Conservation (phyloP, 2,329 filamentous ascomycete species). For the Pseudogymnoascus sp. region DNA sequence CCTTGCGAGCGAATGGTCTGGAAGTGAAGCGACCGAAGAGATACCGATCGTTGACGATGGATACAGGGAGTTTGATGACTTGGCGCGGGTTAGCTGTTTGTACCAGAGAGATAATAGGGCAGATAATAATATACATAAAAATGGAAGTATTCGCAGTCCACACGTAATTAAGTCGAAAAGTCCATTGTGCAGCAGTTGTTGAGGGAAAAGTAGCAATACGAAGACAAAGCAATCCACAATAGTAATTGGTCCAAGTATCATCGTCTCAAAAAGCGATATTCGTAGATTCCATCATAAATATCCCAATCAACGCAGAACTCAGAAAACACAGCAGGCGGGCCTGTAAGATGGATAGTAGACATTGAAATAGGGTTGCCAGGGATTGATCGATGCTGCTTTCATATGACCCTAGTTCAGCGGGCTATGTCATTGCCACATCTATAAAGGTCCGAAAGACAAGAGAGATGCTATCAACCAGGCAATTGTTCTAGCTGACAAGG, state of each 20-base stretch:
- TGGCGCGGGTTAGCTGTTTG: constrained; percentile 7
- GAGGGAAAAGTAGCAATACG: constrained; percentile 61
- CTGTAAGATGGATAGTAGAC: not conserved
- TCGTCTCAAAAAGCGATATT: constrained; percentile 29
- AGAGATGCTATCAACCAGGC: not conserved
- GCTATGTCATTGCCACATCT: not conserved
- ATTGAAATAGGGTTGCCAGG: not conserved
- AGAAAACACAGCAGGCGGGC: not conserved
- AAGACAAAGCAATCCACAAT: constrained; percentile 71
- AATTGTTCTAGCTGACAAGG: not conserved
- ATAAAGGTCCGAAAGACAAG: not conserved
- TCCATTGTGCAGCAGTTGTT: constrained; percentile 63
- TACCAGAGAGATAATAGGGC: not conserved
- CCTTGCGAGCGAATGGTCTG: constrained; percentile 58
- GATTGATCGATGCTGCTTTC: not conserved
- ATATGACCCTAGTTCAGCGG: not conserved
- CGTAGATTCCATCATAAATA: not conserved
- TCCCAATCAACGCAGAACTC: not conserved
- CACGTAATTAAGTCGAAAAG: constrained; percentile 51
- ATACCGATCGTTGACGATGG: constrained; percentile 52
- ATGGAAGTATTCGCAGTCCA: constrained; percentile 58
- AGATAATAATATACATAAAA: constrained; percentile 48
- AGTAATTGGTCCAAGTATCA: constrained; percentile 69
- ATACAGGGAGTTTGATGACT: constrained; percentile 53
- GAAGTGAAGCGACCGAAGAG: constrained; percentile 38